Conservation (phyloP, 805 yeast species). For the Sporopachydermia quercuum region DNA sequence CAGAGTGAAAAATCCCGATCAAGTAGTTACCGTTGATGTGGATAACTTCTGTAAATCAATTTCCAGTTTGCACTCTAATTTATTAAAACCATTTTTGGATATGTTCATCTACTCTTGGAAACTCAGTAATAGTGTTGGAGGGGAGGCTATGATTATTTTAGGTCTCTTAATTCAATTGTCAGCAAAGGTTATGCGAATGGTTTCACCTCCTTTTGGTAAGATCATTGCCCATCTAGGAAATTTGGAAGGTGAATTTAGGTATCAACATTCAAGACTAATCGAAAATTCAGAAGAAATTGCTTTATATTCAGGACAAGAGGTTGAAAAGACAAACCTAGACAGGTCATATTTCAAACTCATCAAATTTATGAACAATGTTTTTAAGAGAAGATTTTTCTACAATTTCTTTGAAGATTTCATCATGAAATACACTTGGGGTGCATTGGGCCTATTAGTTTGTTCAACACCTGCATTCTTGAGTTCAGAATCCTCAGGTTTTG, state of each 20-base stretch:
- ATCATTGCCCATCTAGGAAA: slow-evolving; percentile 62
- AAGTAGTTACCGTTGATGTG: slow-evolving; percentile 69
- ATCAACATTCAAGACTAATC: slow-evolving; percentile 69
- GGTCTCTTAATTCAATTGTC: slow-evolving; percentile 75
- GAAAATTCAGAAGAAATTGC: slow-evolving; percentile 80
- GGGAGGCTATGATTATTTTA: slow-evolving; percentile 55
- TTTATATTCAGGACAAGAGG: slow-evolving; percentile 60
- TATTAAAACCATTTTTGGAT: slow-evolving; percentile 73
- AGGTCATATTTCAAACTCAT: slow-evolving; percentile 69
- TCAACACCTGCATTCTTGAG: slow-evolving; percentile 72
- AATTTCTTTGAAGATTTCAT: slow-evolving; percentile 78
- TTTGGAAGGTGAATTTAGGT: slow-evolving; percentile 73
- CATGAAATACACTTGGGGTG: slow-evolving; percentile 92
- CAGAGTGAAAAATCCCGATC: slow-evolving; percentile 60
- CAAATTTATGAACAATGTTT: slow-evolving; percentile 58
- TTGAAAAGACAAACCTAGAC: slow-evolving; percentile 68
- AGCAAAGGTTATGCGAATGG: slow-evolving; percentile 51
- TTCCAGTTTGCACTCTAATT: slow-evolving; percentile 65
- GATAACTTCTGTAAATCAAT: slow-evolving; percentile 58
- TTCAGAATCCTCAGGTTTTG: slow-evolving; percentile 22
- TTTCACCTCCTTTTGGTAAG: slow-evolving; percentile 84
- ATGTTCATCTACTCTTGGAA: slow-evolving; percentile 68
- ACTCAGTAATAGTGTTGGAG: slow-evolving; percentile 37
- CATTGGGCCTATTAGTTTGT: slow-evolving; percentile 78
- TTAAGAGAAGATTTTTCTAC: slow-evolving; percentile 59